Conservation (phyloP, 2,329 filamentous ascomycete species). For the Chaetomiaceae sp. region DNA sequence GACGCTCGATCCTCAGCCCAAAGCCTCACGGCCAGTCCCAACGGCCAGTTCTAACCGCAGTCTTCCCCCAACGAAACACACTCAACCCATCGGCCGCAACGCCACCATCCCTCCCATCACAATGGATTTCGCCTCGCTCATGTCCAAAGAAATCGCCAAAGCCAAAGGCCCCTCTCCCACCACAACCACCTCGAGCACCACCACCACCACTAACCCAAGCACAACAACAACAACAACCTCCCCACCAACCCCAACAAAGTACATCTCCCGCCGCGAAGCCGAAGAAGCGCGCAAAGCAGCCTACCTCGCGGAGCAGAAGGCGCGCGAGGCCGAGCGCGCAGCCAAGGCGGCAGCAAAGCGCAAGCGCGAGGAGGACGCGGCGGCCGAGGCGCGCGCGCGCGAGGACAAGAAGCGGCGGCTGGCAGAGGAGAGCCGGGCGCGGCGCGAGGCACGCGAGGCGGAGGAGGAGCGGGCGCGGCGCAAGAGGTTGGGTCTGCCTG, state of each 20-base stretch:
- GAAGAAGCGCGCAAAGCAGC: constrained; percentile 75
- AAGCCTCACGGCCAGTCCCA: too few species aligned
- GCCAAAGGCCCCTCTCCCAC: constrained; percentile 47
- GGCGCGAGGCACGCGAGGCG: constrained; percentile 65
- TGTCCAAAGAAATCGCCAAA: constrained; percentile 89
- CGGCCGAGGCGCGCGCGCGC: constrained; percentile 58
- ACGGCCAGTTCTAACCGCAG: too few species aligned
- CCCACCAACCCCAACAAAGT: constrained; percentile 42
- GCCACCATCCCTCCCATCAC: constrained; percentile 22
- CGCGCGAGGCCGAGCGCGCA: constrained; percentile 63
- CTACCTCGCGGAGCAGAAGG: constrained; percentile 76
- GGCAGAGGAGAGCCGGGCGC: constrained; percentile 69
- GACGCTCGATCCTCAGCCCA: neutral
- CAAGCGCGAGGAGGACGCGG: constrained; percentile 81
- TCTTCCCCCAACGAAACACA: too few species aligned
- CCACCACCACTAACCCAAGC: constrained; percentile 7
- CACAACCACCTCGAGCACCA: constrained; percentile 7
- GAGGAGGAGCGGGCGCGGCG: constrained; percentile 67
- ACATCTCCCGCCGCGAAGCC: constrained; percentile 74
- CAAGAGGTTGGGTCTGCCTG: constrained; percentile 74
- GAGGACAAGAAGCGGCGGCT: constrained; percentile 78
- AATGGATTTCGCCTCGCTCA: constrained; percentile 95
- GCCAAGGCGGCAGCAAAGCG: constrained; percentile 71
- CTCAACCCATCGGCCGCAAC: too few species aligned
- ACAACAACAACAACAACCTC: too few species aligned